Evolutionary conservation across 257 asterid genomes (phyloP).

Genomic region (Leptodermis oblonga): DNA sequence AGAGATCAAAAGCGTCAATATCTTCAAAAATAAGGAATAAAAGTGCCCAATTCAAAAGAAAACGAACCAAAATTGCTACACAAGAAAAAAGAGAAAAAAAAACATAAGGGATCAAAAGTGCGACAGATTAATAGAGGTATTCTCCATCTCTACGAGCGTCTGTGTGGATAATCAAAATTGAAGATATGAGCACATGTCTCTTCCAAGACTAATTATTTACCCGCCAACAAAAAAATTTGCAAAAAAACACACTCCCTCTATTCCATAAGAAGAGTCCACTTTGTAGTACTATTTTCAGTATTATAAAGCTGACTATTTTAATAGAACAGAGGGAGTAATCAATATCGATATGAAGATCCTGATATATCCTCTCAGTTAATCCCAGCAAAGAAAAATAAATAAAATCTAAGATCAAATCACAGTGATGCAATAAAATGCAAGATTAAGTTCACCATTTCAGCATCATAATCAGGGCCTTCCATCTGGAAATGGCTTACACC

Average conservation of each 20-base stretch:
- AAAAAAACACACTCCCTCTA: no score
- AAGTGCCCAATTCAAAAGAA: no score
- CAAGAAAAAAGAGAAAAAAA: no score
- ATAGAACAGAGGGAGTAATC: no score
- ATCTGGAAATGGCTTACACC: conserved; percentile 53
- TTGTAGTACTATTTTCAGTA: no score
- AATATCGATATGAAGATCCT: background rate
- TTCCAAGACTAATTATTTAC: background rate
- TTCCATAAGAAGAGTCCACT: background rate
- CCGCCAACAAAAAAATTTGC: no score
- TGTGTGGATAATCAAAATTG: background rate
- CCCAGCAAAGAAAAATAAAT: background rate
- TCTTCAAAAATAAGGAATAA: no score
- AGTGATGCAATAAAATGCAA: conserved; percentile 31
- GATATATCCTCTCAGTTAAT: background rate
- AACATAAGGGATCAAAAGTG: no score
- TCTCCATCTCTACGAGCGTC: background rate
- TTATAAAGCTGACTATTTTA: no score
- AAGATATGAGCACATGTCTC: background rate
- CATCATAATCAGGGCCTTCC: conserved; percentile 52
- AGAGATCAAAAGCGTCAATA: no score
- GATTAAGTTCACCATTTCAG: conserved; percentile 39
- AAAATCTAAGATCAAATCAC: conserved; percentile 3
- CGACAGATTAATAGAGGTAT: no score
- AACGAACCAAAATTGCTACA: no score